Base-by-base conservation (phyloP, 2,329 filamentous ascomycete species). In the Helicocarpus griseus region DNA sequence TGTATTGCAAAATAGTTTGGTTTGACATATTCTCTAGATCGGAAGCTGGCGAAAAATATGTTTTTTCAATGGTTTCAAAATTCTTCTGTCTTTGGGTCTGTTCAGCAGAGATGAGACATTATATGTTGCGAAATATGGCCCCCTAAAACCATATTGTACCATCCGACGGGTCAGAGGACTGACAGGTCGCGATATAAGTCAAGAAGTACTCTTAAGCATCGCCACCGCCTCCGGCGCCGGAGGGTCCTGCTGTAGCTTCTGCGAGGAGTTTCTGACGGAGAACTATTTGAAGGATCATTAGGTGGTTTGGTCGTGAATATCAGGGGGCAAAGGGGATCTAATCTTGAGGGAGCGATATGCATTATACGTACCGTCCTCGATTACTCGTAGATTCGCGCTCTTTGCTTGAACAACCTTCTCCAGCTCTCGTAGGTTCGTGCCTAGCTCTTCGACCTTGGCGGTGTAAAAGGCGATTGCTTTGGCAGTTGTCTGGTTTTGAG, bases 311-410 rank as follows among this genome's bases (percentile, higher is more conserved):
- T 26, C 9, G 29, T 33, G 29, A 14, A 14, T 33, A 14, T 14
- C 29, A 17, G n/a, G n/a, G n/a, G n/a, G n/a, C n/a, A n/a, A n/a
- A n/a, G n/a, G n/a, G n/a, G n/a, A n/a, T n/a, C n/a, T n/a, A n/a
- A n/a, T n/a, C n/a, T n/a, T n/a, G n/a, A n/a, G n/a, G n/a, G n/a
- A n/a, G n/a, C n/a, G n/a, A n/a, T n/a, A n/a, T n/a, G n/a, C n/a
- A n/a, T n/a, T n/a, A 31, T 11, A 36, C 71, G 69, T 73, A 85
- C 87, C 87, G 73, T 97, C 91, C 73, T 98, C 93, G 21, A 97
- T 84, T 35, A 93, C 77, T 52, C 87, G 81, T 56, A 95, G 72
- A 65, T 93, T 96, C 58, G 85, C 82, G 51, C 86, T 88, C 75
- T 98, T 98, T 33, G 75, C 75, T 60, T 82, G 77, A 46, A 87